Evolutionary conservation across 371 early-diverging fungal species (phyloP).

Genomic region (Zopfochytrium polystomum): DNA sequence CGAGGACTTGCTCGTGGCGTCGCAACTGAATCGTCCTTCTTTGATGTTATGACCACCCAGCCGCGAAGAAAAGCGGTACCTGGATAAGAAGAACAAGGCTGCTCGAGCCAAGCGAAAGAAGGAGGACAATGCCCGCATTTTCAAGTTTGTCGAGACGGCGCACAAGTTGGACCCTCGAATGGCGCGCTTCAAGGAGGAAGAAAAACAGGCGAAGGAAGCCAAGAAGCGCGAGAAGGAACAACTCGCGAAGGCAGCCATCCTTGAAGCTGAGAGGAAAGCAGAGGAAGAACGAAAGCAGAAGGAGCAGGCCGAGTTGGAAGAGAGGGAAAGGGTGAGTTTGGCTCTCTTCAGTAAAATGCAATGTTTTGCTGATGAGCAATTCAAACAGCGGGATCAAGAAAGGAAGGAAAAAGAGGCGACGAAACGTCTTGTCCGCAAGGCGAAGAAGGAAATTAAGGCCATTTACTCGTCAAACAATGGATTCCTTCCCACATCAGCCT

Average conservation of each 20-base stretch:
- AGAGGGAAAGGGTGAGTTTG: conserved; percentile 29
- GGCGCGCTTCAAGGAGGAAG: conserved; percentile 82
- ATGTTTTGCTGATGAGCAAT: not conserved
- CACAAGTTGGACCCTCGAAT: conserved; percentile 87
- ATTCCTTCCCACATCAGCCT: conserved; percentile 52
- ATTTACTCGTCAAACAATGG: conserved; percentile 75
- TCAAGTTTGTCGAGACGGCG: conserved; percentile 81
- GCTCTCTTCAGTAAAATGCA: not conserved
- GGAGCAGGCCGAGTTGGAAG: conserved; percentile 40
- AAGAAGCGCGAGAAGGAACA: conserved; percentile 84
- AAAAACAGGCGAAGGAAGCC: conserved; percentile 81
- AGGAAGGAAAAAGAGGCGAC: conserved; percentile 46
- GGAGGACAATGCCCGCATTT: conserved; percentile 91
- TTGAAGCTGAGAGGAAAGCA: conserved; percentile 32
- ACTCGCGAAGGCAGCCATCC: conserved; percentile 34
- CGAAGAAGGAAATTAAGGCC: conserved; percentile 85
- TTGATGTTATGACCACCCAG: conserved; percentile 31
- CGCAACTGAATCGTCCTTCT: not conserved
- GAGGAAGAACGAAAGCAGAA: conserved; percentile 36
- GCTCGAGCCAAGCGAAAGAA: conserved; percentile 90
- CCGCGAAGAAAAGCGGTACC: conserved; percentile 93
- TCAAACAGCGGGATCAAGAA: conserved; percentile 18
- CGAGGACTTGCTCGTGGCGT: not conserved
- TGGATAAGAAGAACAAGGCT: conserved; percentile 93
- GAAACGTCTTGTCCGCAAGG: conserved; percentile 84